phyloP scores from a whole-genome alignment of 768 basidiomycete species.

The Termitomyces sp. region DNA sequence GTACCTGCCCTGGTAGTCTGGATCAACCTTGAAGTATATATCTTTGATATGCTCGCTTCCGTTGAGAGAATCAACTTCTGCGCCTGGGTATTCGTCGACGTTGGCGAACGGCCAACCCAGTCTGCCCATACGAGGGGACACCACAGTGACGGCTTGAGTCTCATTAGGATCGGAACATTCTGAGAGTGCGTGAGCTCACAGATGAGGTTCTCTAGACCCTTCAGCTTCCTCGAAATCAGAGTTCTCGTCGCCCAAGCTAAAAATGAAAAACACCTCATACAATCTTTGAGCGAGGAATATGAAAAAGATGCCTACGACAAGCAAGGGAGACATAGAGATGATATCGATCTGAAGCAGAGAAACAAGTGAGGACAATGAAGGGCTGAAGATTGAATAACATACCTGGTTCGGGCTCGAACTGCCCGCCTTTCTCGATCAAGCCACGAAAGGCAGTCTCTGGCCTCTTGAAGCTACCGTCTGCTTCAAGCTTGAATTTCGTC shows the following conservation, averaged over 20 bases:
- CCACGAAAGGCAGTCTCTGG: conserved; percentile 51
- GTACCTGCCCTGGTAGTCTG: conserved; percentile 68
- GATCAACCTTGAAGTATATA: conserved; percentile 75
- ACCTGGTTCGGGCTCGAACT: conserved; percentile 70
- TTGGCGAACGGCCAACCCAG: conserved; percentile 88
- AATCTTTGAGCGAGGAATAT: not conserved
- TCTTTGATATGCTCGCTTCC: conserved; percentile 72
- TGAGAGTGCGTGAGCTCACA: conserved; percentile 41
- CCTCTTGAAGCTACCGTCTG: conserved; percentile 69
- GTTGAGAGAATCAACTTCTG: conserved; percentile 71
- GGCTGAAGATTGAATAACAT: conserved; percentile 11
- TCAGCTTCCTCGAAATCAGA: conserved; percentile 83
- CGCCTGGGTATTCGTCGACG: conserved; percentile 62
- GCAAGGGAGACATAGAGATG: conserved; percentile 86
- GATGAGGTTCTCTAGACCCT: conserved; percentile 83
- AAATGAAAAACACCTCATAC: not conserved
- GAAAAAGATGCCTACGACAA: conserved; percentile 56
- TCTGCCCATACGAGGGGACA: conserved; percentile 81
- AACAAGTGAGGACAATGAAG: not conserved
- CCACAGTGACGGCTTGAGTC: conserved; percentile 63
- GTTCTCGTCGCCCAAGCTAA: conserved; percentile 88
- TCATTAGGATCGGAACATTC: not conserved
- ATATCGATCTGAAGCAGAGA: conserved; percentile 68
- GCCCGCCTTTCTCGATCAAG: conserved; percentile 39
- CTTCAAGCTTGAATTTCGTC: conserved; percentile 44